phyloP scores from a whole-genome alignment of 1,284 basidiomycete genomes.

The Hypsizygus ulmarius region DNA sequence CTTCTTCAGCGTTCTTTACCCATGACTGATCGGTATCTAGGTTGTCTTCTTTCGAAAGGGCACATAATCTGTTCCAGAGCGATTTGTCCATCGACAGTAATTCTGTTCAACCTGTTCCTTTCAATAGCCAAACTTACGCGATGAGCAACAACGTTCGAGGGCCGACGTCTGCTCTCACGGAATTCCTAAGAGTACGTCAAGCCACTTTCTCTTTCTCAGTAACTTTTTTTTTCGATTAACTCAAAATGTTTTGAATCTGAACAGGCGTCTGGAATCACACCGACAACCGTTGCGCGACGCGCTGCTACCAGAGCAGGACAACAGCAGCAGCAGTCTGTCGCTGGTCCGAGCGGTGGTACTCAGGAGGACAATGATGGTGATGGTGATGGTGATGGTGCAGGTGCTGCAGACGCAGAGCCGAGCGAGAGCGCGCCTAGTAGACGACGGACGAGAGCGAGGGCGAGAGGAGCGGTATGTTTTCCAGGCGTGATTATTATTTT shows the following conservation, averaged over 20 bases:
- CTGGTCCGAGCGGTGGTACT: conserved; percentile 48
- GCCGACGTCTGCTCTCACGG: conserved; percentile 88
- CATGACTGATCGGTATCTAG: no score
- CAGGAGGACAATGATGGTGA: conserved; percentile 29
- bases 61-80: no score
- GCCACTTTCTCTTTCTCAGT: neutral
- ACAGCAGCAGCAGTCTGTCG: conserved; percentile 42
- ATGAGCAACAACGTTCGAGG: conserved; percentile 79
- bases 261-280: conserved; percentile 83
- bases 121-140: no score
- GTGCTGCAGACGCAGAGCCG: conserved; percentile 9
- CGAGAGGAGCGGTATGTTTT: conserved; percentile 6
- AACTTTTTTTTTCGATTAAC: neutral
- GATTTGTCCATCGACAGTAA: no score
- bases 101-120: no score
- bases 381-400: conserved; percentile 21
- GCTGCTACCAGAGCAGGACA: conserved; percentile 39
- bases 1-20: no score
- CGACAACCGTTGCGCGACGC: conserved; percentile 63
- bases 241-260: no score
- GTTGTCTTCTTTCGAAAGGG: no score
- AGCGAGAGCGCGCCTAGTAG: conserved; percentile 8
- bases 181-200: conserved; percentile 76
- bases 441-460: conserved; percentile 21
- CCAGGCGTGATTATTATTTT: conserved; percentile 4